Evolutionary conservation across 768 basidiomycete genomes (phyloP), one percentile per base, ranked within the genome.

Genomic region (Amanita muscaria): DNA sequence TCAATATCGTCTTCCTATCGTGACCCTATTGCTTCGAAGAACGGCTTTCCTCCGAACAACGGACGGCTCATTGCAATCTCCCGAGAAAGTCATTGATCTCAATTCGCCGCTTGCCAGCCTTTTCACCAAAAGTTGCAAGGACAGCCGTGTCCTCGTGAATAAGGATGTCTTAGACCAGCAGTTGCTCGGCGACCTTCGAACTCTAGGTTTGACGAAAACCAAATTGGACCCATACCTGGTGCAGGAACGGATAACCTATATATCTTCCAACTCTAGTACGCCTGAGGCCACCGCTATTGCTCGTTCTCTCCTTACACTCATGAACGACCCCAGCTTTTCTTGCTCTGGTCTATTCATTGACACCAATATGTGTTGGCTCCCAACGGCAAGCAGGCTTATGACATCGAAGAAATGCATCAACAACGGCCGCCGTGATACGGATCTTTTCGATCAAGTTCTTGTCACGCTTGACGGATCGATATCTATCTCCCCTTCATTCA

Each of bases 361-460:
- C 22, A 9, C 15, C 2, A 29, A 18, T 16, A 21, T 46, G 36
- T 11, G 29, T 18, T 73, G 72, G 70, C 49, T 74, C 5, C 72
- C 71, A 0, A 70, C 69, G 2, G 48, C 42, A 14, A 38, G 47
- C 21, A 67, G 67, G 4, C 52, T 73, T n/a, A 46, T 57, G 10
- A 48, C 49, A 3, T 54, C 62, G 14, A 46, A 39, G 1, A 46
- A 56, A 11, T 68, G 69, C 49, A 55, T 57, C 15, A 63, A 65
- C 31, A 54, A 54, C n/a, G 56, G 38, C 12, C 52, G 49, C 39
- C 54, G 46, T 2, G 43, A 48, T 9, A 44, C 31, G 22, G 44
- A 53, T 31, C 58, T 74, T 2, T 73, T 69, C 44, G 67, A 74
- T 43, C 49, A 59, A 25, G 68, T 74, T 2, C 51, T 73, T 24